These are phyloP conservation scores for Nepenthes mirabilis DNA, from an alignment of 148 eudicot species.

Conservation along the genomic window DNA sequence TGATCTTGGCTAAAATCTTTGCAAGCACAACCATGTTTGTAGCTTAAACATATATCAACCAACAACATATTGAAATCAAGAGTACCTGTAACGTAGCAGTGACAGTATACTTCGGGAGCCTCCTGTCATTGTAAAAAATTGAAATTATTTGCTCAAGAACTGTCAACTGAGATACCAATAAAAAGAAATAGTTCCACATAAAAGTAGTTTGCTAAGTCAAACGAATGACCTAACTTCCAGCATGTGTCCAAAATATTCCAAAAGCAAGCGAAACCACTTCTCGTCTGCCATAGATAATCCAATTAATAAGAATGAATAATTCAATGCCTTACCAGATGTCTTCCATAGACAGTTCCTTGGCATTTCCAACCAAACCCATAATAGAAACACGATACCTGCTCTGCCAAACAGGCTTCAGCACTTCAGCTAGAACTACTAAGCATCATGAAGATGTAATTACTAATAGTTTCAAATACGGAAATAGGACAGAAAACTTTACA, in stretches of 20 bases:
- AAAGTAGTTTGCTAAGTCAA: not conserved
- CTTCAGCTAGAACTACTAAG: conserved; percentile 3
- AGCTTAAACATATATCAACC: not conserved
- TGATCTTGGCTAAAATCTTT: not conserved
- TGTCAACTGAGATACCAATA: conserved; percentile 1
- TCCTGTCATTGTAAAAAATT: conserved; percentile 30
- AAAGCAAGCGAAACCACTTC: too few relatives aligned
- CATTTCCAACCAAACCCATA: conserved; percentile 36
- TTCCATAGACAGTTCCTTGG: conserved; percentile 60
- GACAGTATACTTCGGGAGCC: conserved; percentile 66
- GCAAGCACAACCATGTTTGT: not conserved
- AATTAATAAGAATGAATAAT: not conserved
- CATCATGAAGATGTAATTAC: not conserved
- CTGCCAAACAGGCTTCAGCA: conserved; percentile 7
- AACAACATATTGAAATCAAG: not conserved
- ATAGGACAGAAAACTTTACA: conserved; percentile 20
- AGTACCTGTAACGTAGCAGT: conserved; percentile 79
- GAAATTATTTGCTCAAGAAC: conserved; percentile 7
- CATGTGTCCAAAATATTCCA: too few relatives aligned
- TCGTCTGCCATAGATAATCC: too few relatives aligned
- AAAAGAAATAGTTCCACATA: not conserved
- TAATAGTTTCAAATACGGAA: not conserved
- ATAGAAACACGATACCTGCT: conserved; percentile 60
- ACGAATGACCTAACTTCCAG: not conserved
- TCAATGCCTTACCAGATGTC: conserved; percentile 41